Base-by-base conservation (phyloP, 768 basidiomycete genomes). In the Mycena rosella region DNA sequence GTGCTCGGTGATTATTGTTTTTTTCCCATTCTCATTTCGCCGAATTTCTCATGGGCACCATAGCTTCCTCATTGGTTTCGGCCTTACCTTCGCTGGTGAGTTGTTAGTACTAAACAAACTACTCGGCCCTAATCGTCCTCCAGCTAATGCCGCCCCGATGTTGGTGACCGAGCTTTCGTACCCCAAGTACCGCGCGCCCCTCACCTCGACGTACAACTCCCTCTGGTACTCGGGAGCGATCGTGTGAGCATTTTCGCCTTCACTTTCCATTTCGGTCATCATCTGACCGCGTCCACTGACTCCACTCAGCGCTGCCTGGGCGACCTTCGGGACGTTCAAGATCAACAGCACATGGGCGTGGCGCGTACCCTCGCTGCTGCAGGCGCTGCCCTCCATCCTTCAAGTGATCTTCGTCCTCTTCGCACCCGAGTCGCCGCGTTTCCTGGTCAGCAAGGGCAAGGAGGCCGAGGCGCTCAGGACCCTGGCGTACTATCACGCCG, bases 161-260 rank as follows among this genome's bases (percentile, higher is more conserved):
- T 79, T 96, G 80, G 89, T 96, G 63, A 90, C 93, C 49, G 95
- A 96, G 79, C 79, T 96, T 22, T 85, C 94, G 1, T 95, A 95
- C 77, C 95, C 94, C 11, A 82, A 86, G 18, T 91, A 96, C 78
- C 93, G 95, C 71, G 91, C 89, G 17, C 88, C 88, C 38, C 78
- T 96, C 66, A 95, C 92, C 18, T 89, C 92, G 2, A 79, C 88
- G 49, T 94, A 92, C 82, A 93, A 94, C 83, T 91, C 92, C 42
- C 89, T 94, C 67, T 95, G 94, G 93, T 93, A 93, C 76, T 89
- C 90, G 20, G 94, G 94, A 64, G 83, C 91, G 63, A 93, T 95
- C 75, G 74, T 94, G 88, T 90, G 72, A 42, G 87, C 42, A 89
- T 27, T 8, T 5, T 57, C 13, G 4, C 6, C 32, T 34, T 34